Percentiles rank a stretch among this genome's conserved stretches.
Evolutionary conservation across 495 filamentous ascomycete species (phyloP).

Genomic region (Neurospora sublineolata): DNA sequence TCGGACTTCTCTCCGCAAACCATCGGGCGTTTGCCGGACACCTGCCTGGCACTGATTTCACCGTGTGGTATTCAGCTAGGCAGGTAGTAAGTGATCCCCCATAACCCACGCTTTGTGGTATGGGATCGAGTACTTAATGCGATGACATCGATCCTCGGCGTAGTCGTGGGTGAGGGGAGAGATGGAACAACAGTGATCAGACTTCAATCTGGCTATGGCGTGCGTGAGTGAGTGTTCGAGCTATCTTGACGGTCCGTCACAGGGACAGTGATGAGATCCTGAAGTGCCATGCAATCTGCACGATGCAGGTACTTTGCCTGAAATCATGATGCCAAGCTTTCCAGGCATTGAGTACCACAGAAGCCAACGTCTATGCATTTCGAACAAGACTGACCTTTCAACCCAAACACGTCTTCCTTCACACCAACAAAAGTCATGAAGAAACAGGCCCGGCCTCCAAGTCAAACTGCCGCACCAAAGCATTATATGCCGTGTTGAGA

Average conservation of each 20-base stretch:
- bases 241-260: background rate
- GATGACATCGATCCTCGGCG: background rate
- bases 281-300: background rate
- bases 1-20: background rate
- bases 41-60: background rate
- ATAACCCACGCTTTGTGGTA: background rate
- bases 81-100: background rate
- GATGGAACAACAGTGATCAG: background rate
- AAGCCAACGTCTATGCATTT: background rate
- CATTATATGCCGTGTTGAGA: slow-evolving; percentile 15
- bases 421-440: background rate
- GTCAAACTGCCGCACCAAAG: slow-evolving; percentile 10
- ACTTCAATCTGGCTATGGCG: background rate
- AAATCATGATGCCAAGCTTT: background rate
- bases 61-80: background rate
- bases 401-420: background rate
- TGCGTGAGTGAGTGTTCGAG: background rate
- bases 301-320: background rate
- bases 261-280: background rate
- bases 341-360: background rate
- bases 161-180: background rate
- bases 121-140: background rate
- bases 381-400: background rate
- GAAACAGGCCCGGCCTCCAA: background rate
- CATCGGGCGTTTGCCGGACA: background rate